Percentiles rank a stretch among this genome's conserved stretches.
Evolutionary conservation across 208 protist species (phyloP).

Genomic region (Porcisia hertigi): DNA sequence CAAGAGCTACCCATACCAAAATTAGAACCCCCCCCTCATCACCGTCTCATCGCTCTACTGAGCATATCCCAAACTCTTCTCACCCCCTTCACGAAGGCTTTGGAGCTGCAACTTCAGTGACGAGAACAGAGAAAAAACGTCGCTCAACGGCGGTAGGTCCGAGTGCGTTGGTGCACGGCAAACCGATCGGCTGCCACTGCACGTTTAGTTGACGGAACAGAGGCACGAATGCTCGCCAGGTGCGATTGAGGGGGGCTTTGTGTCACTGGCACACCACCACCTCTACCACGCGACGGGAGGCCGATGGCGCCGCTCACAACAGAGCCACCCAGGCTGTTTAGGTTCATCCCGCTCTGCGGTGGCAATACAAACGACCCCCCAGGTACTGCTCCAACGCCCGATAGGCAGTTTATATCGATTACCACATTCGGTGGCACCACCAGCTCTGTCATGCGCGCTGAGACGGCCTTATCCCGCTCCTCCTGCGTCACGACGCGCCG

Average conservation of each 20-base stretch:
- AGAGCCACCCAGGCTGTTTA: not conserved
- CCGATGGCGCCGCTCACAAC: not conserved
- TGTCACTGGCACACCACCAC: not conserved
- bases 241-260: not conserved
- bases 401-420: conserved; percentile 67
- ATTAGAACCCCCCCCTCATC: too few relatives aligned
- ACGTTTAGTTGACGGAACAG: not conserved
- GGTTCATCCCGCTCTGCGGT: not conserved
- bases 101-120: too few relatives aligned
- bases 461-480: conserved; percentile 71
- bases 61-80: too few relatives aligned
- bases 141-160: conserved; percentile 23
- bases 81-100: too few relatives aligned
- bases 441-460: conserved; percentile 41
- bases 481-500: conserved; percentile 58
- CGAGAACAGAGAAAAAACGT: too few relatives aligned
- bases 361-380: not conserved
- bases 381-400: not conserved
- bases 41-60: too few relatives aligned
- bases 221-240: conserved; percentile 4
- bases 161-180: conserved; percentile 12
- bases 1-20: too few relatives aligned
- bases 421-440: conserved; percentile 70
- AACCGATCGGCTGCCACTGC: conserved; percentile 20
- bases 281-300: not conserved